These are phyloP conservation scores for Saitozyma podzolica DNA, from an alignment of 768 basidiomycete genomes.

Conservation along the genomic window DNA sequence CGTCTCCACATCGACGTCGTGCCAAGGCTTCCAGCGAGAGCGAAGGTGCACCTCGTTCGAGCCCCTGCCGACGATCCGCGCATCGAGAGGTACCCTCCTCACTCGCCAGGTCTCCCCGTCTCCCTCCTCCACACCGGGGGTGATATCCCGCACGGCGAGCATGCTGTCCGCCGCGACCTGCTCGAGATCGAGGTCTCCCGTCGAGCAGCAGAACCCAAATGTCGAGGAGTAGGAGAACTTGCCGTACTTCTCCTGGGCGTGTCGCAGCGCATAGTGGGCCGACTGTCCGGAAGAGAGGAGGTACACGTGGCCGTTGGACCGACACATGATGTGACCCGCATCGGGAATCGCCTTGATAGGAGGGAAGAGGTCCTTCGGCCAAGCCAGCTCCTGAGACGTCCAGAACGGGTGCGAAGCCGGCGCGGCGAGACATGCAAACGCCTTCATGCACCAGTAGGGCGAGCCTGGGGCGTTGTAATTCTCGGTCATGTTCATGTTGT, in stretches of 20 bases:
- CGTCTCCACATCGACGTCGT: conserved; percentile 70
- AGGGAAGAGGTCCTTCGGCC: conserved; percentile 59
- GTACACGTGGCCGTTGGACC: conserved; percentile 63
- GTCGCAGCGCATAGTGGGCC: conserved; percentile 75
- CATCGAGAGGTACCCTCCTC: conserved; percentile 65
- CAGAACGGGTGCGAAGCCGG: conserved; percentile 72
- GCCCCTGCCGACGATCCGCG: conserved; percentile 55
- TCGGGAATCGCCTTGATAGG: conserved; percentile 61
- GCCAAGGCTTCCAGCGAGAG: conserved; percentile 75
- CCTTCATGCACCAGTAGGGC: conserved; percentile 79
- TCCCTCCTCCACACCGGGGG: conserved; percentile 40
- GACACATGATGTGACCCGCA: conserved; percentile 68
- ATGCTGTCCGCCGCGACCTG: conserved; percentile 71
- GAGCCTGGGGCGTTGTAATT: conserved; percentile 71
- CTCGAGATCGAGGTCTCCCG: conserved; percentile 67
- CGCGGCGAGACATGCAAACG: conserved; percentile 67
- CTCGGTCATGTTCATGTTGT: conserved; percentile 70
- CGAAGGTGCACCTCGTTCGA: conserved; percentile 58
- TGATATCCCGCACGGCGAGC: conserved; percentile 68
- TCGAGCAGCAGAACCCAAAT: conserved; percentile 74
- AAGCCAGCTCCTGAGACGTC: conserved; percentile 66
- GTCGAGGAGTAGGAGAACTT: conserved; percentile 75
- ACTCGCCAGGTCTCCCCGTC: conserved; percentile 72
- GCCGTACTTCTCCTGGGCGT: conserved; percentile 75
- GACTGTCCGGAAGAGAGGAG: conserved; percentile 75